These are phyloP conservation scores for Hyaloperonospora brassicae DNA, from an alignment of 352 stramenopile genomes.

Conservation along the genomic window DNA sequence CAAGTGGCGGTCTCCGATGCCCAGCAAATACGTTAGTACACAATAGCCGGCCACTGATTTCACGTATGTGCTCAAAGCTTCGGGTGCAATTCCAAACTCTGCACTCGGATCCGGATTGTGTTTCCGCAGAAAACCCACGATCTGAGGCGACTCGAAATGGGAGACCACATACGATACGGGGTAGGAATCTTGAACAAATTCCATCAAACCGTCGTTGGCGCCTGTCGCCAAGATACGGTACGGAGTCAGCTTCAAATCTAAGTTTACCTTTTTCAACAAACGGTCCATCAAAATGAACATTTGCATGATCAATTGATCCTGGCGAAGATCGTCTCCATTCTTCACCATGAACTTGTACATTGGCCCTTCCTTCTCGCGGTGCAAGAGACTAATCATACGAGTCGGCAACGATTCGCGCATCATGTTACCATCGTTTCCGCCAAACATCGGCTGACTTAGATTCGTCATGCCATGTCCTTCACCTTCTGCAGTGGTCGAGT, in stretches of 20 bases:
- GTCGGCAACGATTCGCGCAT: conserved; percentile 67
- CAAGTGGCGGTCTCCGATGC: conserved; percentile 98
- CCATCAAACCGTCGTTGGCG: conserved; percentile 91
- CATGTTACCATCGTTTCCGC: conserved; percentile 39
- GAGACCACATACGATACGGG: conserved; percentile 94
- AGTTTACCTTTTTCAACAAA: conserved; percentile 96
- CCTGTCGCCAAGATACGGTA: conserved; percentile 90
- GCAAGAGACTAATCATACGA: conserved; percentile 68
- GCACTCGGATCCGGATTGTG: conserved; percentile 80
- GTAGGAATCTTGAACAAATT: conserved; percentile 95
- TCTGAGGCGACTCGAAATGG: conserved; percentile 89
- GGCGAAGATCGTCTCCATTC: conserved; percentile 98
- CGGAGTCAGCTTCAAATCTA: conserved; percentile 96
- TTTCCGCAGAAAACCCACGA: conserved; percentile 83
- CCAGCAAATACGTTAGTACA: conserved; percentile 98
- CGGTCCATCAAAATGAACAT: conserved; percentile 99
- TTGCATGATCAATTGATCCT: conserved; percentile 99
- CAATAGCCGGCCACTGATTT: conserved; percentile 98
- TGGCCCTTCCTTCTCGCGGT: conserved; percentile 74
- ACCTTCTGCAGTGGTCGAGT: conserved; percentile 12
- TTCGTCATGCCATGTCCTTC: conserved; percentile 18
- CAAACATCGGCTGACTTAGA: conserved; percentile 44
- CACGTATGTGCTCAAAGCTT: conserved; percentile 94
- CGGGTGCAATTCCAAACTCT: conserved; percentile 84
- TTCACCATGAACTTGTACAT: conserved; percentile 99